Base-by-base conservation (phyloP, 345 rosid genomes). In the Euphorbia tirucalli region DNA sequence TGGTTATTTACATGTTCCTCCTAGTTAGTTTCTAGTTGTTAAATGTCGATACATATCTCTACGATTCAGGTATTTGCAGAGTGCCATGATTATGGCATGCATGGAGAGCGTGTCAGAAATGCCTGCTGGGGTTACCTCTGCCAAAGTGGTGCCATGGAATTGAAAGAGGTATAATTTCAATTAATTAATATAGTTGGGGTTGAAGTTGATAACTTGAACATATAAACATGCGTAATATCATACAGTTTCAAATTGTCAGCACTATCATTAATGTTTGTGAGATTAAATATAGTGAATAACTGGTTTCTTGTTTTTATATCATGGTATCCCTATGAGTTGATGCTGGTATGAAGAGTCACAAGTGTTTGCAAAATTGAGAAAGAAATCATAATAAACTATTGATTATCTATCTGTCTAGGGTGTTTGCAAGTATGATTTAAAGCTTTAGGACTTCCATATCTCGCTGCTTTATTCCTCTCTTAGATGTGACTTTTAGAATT, bases 121-220 rank as follows among this genome's bases (percentile, higher is more conserved):
- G 98, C 96, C 69, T 94, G 98, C 67, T 94, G 98, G 98, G 96
- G 97, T 50, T 94, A 87, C 83, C 97, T 94, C 80, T 94, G 98
- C 82, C 98, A 92, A 85, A 90, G 95, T 78, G 97, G 98, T 75
- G 87, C 91, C 46, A 72, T 83, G 85, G 98, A 94, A 74, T 79
- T 94, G 85, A 90, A 91, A 86, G 95, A 88, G 96, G 97, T 90
- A 77, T 71, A 57, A 52, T 15, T 63, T 49, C 0, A 16, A 57
- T 22, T 39, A 24, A 35, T 30, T 48, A 28, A 44, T 18, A 43
- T 41, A 58, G 44, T 60, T 70, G 30, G 65, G n/a, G 25, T 16
- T 48, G 32, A 54, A 54, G 46, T n/a, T 54, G n/a, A 37, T 68
- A 55, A 68, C 49, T 44, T 27, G 55, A 48, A 65, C 2, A 24